Base-by-base conservation (phyloP, 176 grass and related monocot species). In the Oryza glaberrima region DNA sequence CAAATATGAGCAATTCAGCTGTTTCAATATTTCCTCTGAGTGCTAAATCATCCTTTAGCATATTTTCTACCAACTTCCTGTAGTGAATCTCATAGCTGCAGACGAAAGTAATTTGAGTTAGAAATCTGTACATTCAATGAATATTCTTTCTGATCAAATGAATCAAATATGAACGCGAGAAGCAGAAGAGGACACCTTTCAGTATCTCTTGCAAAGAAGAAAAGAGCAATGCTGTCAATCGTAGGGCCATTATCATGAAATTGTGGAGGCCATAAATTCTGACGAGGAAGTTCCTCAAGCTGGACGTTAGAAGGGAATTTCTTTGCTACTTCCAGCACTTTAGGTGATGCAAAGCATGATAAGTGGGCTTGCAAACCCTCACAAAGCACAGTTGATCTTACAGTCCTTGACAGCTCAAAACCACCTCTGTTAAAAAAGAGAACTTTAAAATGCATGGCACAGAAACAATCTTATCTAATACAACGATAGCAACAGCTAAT, bases 361-460 rank as follows among this genome's bases (percentile, higher is more conserved):
- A 94, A 88, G 76, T 99, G 96, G 69, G 96, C 93, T 86, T 99
- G 96, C 78, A 99, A 87, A 67, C 96, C 96, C 85, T 96, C 96
- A 83, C 82, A 99, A 56, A 90, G 72, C 60, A 90, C 90, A 46
- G 88, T 86, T 25, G 65, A 85, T 45, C 52, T 89, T 74, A 83
- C 91, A 85, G 80, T 87, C 58, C 88, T 96, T 78, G 73, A 71
- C 47, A 99, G 66, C 88, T 99, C 91, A 73, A 98, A 99, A 81
- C 79, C 90, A 85, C 96, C 96, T 84, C 96, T 98, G 86, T 44
- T 84, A 30, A 70, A 34, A 85, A 51, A 60, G 67, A 60, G 35
- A 52, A 82, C 20, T 67, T 36, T 36, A 75, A 6, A 74, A 72
- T 65, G 7, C 56, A 69, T 38, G 3, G 20, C 54, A 60, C 4